Conservation (phyloP, 257 asterid species). For the Mentha longifolia region DNA sequence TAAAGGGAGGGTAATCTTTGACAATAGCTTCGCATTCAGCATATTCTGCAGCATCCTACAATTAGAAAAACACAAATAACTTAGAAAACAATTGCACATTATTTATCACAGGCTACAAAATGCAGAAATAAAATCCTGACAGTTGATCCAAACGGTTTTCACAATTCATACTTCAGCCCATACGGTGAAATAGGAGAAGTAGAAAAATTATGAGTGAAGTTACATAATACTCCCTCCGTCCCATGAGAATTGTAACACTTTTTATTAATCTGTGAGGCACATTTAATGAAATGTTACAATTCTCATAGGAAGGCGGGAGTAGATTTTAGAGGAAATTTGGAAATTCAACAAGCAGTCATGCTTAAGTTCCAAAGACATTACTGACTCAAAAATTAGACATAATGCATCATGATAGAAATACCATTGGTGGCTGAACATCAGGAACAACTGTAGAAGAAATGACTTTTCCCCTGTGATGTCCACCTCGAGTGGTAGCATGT, state of each 20-base stretch:
- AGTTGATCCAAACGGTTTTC: neutral
- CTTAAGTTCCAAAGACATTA: conserved; percentile 10
- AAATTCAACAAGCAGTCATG: neutral
- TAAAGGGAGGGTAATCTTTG: conserved; percentile 87
- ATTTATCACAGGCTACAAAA: conserved; percentile 3
- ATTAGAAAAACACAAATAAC: conserved; percentile 1
- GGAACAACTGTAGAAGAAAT: conserved; percentile 73
- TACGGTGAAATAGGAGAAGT: neutral
- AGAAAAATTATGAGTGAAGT: neutral
- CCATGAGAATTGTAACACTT: no score
- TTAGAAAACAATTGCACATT: conserved; percentile 14
- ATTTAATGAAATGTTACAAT: no score
- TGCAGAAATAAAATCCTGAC: conserved; percentile 8
- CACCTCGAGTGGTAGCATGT: conserved; percentile 93
- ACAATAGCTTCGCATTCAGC: conserved; percentile 98
- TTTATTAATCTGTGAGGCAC: no score
- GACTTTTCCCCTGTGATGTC: conserved; percentile 97
- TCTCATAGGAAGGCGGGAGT: no score
- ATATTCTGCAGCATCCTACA: conserved; percentile 93
- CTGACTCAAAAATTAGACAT: conserved; percentile 3
- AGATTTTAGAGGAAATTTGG: neutral
- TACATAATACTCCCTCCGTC: conserved; percentile 2
- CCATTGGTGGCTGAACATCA: conserved; percentile 98
- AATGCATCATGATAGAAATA: conserved; percentile 32
- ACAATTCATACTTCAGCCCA: neutral